Conservation (phyloP, 352 stramenopile genomes). For the Pythium angustatum region DNA sequence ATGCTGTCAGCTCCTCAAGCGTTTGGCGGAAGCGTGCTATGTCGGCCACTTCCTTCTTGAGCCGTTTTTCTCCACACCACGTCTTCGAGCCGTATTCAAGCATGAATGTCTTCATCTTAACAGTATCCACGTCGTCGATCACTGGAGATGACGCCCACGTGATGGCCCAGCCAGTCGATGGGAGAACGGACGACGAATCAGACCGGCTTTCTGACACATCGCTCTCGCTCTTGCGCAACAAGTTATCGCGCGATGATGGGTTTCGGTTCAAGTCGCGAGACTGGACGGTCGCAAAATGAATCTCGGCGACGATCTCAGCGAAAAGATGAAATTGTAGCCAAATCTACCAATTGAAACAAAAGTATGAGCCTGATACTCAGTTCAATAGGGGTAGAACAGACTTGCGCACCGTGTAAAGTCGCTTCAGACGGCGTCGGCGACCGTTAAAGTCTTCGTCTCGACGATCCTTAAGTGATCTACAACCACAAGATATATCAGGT, state of each 20-base stretch:
- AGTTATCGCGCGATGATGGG: conserved; percentile 15
- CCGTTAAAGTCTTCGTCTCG: conserved; percentile 31
- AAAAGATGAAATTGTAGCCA: conserved; percentile 82
- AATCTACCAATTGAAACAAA: too few relatives aligned
- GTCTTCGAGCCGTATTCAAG: conserved; percentile 66
- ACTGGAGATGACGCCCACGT: conserved; percentile 11
- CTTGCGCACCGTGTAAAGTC: conserved; percentile 54
- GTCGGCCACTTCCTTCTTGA: conserved; percentile 50
- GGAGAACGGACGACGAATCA: not conserved
- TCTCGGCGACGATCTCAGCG: conserved; percentile 60
- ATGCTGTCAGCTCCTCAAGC: conserved; percentile 50
- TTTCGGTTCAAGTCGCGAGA: conserved; percentile 31
- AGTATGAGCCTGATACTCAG: too few relatives aligned
- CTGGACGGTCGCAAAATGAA: conserved; percentile 60
- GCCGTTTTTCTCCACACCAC: conserved; percentile 68
- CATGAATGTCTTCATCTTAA: conserved; percentile 57
- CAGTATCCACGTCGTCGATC: conserved; percentile 38
- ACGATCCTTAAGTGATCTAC: conserved; percentile 39
- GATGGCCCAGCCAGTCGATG: not conserved
- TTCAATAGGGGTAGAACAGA: too few relatives aligned
- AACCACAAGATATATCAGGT: not conserved
- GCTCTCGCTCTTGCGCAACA: conserved; percentile 18
- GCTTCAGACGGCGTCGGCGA: conserved; percentile 49
- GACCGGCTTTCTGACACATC: conserved; percentile 22
- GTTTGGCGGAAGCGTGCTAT: conserved; percentile 56